A percentile compares a stretch with the other conserved stretches of the same genome.
These are phyloP conservation scores for Boletus pseudopeckii DNA, from an alignment of 768 basidiomycete genomes.

Conservation along the genomic window DNA sequence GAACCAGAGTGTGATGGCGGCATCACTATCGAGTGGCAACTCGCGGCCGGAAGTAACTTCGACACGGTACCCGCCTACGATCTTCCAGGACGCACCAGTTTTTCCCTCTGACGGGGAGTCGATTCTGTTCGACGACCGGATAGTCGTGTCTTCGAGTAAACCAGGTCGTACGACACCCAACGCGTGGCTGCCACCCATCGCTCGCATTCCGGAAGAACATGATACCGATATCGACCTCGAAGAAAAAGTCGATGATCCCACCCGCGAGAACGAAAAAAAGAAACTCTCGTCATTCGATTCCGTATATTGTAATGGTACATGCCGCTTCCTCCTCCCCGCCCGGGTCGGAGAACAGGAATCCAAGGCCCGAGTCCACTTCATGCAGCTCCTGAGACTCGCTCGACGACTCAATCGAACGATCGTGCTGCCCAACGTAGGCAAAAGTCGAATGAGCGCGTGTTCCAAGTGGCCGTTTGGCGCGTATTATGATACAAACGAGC, in stretches of 20 bases:
- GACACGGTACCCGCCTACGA: neutral
- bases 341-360: constrained; percentile 57
- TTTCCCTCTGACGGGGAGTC: neutral
- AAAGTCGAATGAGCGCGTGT: constrained; percentile 52
- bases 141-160: neutral
- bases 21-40: neutral
- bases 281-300: constrained; percentile 13
- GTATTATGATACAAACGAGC: constrained; percentile 44
- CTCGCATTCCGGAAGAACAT: constrained; percentile 31
- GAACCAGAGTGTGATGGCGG: neutral
- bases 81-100: neutral
- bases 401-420: constrained; percentile 49
- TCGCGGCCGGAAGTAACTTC: neutral
- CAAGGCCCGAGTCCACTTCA: constrained; percentile 53
- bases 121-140: neutral
- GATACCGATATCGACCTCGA: neutral
- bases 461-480: constrained; percentile 44
- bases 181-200: constrained; percentile 36
- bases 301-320: constrained; percentile 27
- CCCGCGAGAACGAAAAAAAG: neutral
- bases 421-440: constrained; percentile 59
- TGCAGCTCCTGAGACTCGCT: constrained; percentile 50
- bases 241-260: neutral
- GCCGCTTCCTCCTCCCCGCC: constrained; percentile 48
- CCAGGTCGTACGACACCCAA: neutral